Base-by-base conservation (phyloP, 805 yeast species). In the Candida anglica region DNA sequence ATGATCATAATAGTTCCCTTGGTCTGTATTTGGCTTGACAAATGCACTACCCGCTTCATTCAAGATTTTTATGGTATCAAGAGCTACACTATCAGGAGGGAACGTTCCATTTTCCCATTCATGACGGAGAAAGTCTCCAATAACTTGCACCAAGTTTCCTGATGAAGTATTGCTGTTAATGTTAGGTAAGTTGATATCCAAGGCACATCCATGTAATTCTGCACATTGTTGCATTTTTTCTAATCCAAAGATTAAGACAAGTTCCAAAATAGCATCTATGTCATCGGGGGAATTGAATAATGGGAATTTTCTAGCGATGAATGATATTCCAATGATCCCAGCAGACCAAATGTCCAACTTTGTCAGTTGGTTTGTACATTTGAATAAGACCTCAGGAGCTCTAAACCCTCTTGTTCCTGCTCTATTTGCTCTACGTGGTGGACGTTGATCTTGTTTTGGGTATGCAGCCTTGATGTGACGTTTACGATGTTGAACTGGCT, bases 331-430 rank as follows among this genome's bases (percentile, higher is more conserved):
- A 40, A 89, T 84, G 9, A 88, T 87, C 2, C 96, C 97, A 0
- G 87, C 94, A 1, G 95, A 81, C 97, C 97, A 88, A 6, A 86
- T 75, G 56, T 88, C 97, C 28, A 88, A 77, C 53, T 81, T 83
- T 5, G 85, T 75, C 3, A 83, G 71, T 61, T 88, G 97, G 38
- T 84, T 79, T 1, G 84, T 75, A 58, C 97, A 88, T 53, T 86
- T 87, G 59, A 87, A 72, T 35, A 89, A 63, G 3, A 88, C 96
- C 53, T 88, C 97, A 0, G 96, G 96, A 0, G 97, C 96, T 46
- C 97, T 70, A 52, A 88, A 88, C 0, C 97, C 97, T 47, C 97
- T 71, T 1, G 97, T 88, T 6, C 97, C 97, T 13, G 98, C 98
- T 47, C 98, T 78, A 50, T 93, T 93, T 0, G 98, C 98, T 37